These are phyloP conservation scores for Microsporum canis DNA, from an alignment of 2,329 filamentous ascomycete species.

Conservation along the genomic window DNA sequence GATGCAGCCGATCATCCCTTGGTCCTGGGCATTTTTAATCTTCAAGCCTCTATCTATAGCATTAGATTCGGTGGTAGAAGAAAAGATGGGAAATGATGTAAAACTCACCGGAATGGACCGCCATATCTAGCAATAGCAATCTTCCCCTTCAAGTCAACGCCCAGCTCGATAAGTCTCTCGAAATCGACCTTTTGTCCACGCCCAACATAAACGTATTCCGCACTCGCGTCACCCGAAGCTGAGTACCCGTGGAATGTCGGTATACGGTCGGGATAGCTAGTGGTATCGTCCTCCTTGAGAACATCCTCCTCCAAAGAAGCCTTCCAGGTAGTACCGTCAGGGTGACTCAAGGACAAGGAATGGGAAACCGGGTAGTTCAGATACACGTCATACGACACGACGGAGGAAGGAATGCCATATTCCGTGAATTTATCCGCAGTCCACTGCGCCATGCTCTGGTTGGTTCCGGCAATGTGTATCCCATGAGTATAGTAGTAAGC, in stretches of 20 bases:
- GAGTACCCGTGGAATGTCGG: slow-evolving; percentile 41
- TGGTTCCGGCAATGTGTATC: slow-evolving; percentile 23
- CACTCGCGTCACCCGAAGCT: slow-evolving; percentile 35
- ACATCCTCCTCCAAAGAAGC: slow-evolving; percentile 18
- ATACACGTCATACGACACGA: slow-evolving; percentile 21
- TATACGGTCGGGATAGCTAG: slow-evolving; percentile 25
- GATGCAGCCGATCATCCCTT: slow-evolving; percentile 36
- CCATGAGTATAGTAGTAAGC: slow-evolving; percentile 24
- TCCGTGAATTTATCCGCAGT: slow-evolving; percentile 23
- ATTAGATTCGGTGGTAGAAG: neutral
- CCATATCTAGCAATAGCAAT: slow-evolving; percentile 39
- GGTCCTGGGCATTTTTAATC: slow-evolving; percentile 38
- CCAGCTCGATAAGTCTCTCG: slow-evolving; percentile 31
- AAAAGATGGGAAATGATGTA: neutral
- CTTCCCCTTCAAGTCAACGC: slow-evolving; percentile 37
- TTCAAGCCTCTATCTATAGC: slow-evolving; percentile 31
- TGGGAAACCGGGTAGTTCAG: slow-evolving; percentile 23
- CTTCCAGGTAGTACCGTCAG: slow-evolving; percentile 17
- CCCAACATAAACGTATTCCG: slow-evolving; percentile 40
- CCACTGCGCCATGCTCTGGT: slow-evolving; percentile 22
- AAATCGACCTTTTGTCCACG: slow-evolving; percentile 35
- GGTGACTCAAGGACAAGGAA: slow-evolving; percentile 15
- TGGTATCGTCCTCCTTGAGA: slow-evolving; percentile 17
- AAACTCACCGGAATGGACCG: slow-evolving; percentile 26
- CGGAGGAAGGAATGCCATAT: slow-evolving; percentile 17